phyloP scores from a whole-genome alignment of 2,329 filamentous ascomycete species.

The Exophiala lecanii-corni region DNA sequence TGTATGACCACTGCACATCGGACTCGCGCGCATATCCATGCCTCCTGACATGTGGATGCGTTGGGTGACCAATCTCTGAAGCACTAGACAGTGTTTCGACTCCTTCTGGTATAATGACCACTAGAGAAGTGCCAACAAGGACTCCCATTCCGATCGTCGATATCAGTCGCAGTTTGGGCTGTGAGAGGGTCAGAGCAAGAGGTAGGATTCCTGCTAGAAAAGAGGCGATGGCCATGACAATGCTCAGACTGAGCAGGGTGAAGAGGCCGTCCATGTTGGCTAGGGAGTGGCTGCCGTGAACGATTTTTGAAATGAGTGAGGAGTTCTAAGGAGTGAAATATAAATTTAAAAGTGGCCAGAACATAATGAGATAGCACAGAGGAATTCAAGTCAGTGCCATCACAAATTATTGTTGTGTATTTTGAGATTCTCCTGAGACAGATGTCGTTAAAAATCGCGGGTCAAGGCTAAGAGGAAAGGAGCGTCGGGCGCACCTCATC shows the following conservation, averaged over 20 bases:
- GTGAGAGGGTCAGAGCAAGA: slow-evolving; percentile 79
- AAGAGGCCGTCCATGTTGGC: slow-evolving; percentile 56
- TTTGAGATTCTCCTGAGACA: no score
- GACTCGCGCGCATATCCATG: slow-evolving; percentile 29
- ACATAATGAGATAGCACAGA: neutral
- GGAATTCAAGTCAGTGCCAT: neutral
- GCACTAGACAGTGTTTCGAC: slow-evolving; percentile 79
- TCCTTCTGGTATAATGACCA: slow-evolving; percentile 96
- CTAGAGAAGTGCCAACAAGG: slow-evolving; percentile 87
- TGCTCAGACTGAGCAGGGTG: slow-evolving; percentile 60
- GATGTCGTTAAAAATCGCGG: no score
- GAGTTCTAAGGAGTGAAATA: slow-evolving; percentile 1
- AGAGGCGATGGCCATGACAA: slow-evolving; percentile 67
- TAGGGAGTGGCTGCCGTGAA: slow-evolving; percentile 1
- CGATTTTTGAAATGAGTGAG: neutral
- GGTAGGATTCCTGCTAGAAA: slow-evolving; percentile 90
- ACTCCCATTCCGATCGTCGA: slow-evolving; percentile 92
- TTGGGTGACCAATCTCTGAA: slow-evolving; percentile 19
- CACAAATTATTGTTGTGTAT: neutral
- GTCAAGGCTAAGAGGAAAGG: no score
- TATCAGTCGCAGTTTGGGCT: slow-evolving; percentile 80
- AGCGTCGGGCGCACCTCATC: no score
- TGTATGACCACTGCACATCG: slow-evolving; percentile 30
- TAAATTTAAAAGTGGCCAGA: neutral
- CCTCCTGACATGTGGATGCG: slow-evolving; percentile 29